Evolutionary conservation across 148 eudicot species (phyloP), one percentile per base, ranked within the genome.

Genomic region (Drosera capensis): DNA sequence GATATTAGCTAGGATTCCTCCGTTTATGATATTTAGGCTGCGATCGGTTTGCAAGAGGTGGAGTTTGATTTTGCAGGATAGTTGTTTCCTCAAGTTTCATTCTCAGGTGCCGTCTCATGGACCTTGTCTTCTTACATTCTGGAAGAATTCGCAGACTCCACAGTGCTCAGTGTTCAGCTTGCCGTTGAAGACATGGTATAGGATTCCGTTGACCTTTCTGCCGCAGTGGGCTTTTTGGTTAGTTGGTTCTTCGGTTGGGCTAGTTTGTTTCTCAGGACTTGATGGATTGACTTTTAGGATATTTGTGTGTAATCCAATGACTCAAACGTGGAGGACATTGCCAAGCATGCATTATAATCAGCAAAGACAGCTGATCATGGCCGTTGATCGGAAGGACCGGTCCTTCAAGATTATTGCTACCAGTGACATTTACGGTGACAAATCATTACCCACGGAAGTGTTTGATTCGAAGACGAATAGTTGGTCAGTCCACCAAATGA

Each of bases 51-150:
- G 99, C 54, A 90, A 78, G 51, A 72, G 99, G 46, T 90, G 99
- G 99, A 78, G 84, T 42, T 90, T 78, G 0, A 84, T 80, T 34
- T 65, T 90, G 72, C 87, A 75, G 51, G 99, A 90, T 65, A 73
- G 53, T 53, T 58, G 80, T 44, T 90, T 90, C 55, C 73, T 90
- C 14, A 90, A 73, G 68, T 90, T 80, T 38, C 99, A 90, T 49
- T 85, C 95, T 5, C 99, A 90, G 66, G 93, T 80, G 41, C 93
- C 93, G 0, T 80, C 99, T 18, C 99, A 90, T 34, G 99, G 99
- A 19, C 99, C 99, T 51, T 90, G 99, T 45, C 82, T 90, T 41
- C 71, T 90, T 18, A 78, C 95, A 17, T 90, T 75, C 51, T 84
- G 99, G 99, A 90, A 71, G 57, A 90, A 78, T 52, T 59, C 88